Conservation (phyloP, 2,329 filamentous ascomycete species). For the Monosporascus sp. region DNA sequence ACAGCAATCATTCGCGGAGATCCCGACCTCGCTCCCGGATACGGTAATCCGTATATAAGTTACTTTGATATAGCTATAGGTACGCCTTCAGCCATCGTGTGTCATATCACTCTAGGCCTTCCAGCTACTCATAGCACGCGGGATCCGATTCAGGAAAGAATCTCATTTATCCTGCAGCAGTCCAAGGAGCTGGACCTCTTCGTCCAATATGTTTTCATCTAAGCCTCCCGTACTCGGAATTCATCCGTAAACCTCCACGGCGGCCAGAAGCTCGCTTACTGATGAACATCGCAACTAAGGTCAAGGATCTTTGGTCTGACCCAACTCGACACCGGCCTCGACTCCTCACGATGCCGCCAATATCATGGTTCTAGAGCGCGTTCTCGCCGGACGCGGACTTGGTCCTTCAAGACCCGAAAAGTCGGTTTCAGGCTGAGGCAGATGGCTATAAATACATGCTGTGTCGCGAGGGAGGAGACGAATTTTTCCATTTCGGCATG, state of each 20-base stretch:
- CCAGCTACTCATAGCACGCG: background rate
- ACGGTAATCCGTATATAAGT: background rate
- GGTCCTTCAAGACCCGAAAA: background rate
- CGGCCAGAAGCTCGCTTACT: slow-evolving; percentile 21
- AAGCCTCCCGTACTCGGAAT: slow-evolving; percentile 27
- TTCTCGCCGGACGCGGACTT: background rate
- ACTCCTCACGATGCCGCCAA: slow-evolving; percentile 13
- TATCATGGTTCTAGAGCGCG: slow-evolving; percentile 1
- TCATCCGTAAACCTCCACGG: slow-evolving; percentile 36
- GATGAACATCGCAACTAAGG: slow-evolving; percentile 12
- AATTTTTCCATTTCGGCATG: background rate
- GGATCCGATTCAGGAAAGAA: background rate
- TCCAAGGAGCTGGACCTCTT: slow-evolving; percentile 21
- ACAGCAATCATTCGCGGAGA: background rate
- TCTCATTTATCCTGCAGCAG: slow-evolving; percentile 1
- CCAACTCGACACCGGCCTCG: slow-evolving; percentile 7
- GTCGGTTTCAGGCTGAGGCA: background rate
- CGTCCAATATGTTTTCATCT: slow-evolving; percentile 39
- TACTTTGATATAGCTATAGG: background rate
- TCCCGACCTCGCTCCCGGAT: background rate
- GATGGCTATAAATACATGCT: background rate
- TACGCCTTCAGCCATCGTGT: too few relatives aligned
- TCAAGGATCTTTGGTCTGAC: slow-evolving; percentile 14
- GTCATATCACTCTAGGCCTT: background rate
- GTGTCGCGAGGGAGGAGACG: background rate